phyloP scores from a whole-genome alignment of 169 alveolate genomes.

The Plasmodium fragile region DNA sequence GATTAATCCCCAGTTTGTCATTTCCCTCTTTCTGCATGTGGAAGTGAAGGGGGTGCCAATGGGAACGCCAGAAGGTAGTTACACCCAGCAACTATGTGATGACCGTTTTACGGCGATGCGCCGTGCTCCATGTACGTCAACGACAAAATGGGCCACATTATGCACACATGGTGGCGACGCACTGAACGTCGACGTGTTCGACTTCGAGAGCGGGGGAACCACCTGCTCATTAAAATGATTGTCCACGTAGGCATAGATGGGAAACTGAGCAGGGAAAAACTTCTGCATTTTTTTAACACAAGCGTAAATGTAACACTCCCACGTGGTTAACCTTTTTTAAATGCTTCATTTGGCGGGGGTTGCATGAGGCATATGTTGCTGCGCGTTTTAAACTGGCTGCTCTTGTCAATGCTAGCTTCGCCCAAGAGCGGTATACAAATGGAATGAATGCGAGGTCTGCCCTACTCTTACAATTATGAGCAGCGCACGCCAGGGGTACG shows the following conservation, averaged over 20 bases:
- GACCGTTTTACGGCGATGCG: neutral
- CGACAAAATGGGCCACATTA: neutral
- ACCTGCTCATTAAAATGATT: neutral
- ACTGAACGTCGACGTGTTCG: neutral
- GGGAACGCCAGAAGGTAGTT: neutral
- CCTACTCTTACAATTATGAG: neutral
- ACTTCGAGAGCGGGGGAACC: neutral
- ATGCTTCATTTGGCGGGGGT: neutral
- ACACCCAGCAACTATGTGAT: neutral
- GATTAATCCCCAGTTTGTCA: neutral
- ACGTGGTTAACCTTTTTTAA: neutral
- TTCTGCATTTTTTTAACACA: neutral
- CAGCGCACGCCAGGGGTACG: neutral
- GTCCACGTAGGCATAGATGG: neutral
- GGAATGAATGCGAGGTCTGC: neutral
- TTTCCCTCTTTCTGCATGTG: neutral
- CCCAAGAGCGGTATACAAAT: neutral
- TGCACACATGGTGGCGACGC: neutral
- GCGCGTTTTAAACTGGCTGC: neutral
- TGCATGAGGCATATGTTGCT: neutral
- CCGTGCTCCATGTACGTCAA: neutral
- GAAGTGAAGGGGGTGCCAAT: neutral
- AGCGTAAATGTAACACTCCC: neutral
- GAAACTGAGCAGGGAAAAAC: neutral
- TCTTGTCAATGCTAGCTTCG: neutral